These are phyloP conservation scores for Coemansia sp. DNA, from an alignment of 192 early-diverging fungal genomes.

Conservation along the genomic window DNA sequence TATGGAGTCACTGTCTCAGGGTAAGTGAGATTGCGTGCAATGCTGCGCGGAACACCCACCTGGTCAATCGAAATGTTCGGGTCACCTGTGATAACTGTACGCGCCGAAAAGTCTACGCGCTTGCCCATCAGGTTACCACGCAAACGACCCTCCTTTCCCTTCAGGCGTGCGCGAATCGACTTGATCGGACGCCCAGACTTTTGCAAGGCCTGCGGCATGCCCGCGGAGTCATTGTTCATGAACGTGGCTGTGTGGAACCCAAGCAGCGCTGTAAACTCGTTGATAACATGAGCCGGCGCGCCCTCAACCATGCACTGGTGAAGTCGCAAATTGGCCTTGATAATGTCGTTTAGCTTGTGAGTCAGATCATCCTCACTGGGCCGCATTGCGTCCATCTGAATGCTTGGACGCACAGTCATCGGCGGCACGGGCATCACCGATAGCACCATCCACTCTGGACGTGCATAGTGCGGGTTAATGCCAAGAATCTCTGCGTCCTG, in stretches of 20 bases:
- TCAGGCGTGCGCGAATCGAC: constrained; percentile 91
- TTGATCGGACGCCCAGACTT: constrained; percentile 94
- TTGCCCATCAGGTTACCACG: constrained; percentile 99
- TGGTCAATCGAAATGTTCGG: constrained; percentile 97
- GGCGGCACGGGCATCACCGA: constrained; percentile 94
- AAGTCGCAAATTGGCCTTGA: constrained; percentile 89
- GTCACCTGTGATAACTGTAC: constrained; percentile 99
- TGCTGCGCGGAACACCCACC: constrained; percentile 96
- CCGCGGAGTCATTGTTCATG: constrained; percentile 96
- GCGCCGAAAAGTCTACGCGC: constrained; percentile 98
- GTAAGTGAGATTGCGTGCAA: constrained; percentile 95
- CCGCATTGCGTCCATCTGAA: constrained; percentile 86
- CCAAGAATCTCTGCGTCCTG: constrained; percentile 86
- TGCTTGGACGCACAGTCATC: constrained; percentile 93
- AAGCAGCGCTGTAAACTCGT: constrained; percentile 83
- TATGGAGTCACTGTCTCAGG: constrained; percentile 96
- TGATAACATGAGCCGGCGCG: constrained; percentile 82
- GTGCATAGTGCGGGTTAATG: constrained; percentile 82
- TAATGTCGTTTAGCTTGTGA: constrained; percentile 86
- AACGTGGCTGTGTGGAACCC: constrained; percentile 96
- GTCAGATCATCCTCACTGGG: constrained; percentile 97
- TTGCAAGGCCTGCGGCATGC: constrained; percentile 86
- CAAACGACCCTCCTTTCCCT: constrained; percentile 98
- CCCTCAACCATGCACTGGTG: constrained; percentile 80
- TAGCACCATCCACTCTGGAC: constrained; percentile 98